Conservation (phyloP, 2,329 filamentous ascomycete genomes). For the Neurospora crassa region DNA sequence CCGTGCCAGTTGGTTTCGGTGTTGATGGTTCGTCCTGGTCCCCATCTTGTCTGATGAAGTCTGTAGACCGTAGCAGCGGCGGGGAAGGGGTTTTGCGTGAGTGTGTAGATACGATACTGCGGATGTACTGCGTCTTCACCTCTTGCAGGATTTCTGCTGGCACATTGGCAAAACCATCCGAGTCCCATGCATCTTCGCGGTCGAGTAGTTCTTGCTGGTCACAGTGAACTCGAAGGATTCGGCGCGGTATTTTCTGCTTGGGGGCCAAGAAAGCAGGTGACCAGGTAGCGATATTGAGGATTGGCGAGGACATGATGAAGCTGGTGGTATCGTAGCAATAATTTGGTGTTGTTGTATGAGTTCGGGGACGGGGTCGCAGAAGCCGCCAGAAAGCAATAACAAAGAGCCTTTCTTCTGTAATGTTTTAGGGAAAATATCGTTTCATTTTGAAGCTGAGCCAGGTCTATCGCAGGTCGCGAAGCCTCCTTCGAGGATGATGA, state of each 20-base stretch:
- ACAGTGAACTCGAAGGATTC: slow-evolving; percentile 24
- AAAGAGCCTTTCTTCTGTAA: background rate
- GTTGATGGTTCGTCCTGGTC: background rate
- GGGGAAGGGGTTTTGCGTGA: background rate
- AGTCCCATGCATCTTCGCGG: slow-evolving; percentile 26
- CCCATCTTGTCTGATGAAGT: background rate
- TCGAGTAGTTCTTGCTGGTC: slow-evolving; percentile 31
- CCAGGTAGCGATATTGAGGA: slow-evolving; percentile 1
- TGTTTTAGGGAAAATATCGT: background rate
- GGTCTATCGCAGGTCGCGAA: background rate
- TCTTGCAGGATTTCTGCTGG: slow-evolving; percentile 25
- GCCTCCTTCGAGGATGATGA: background rate
- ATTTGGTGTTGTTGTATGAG: background rate
- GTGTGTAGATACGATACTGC: background rate
- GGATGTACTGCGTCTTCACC: background rate
- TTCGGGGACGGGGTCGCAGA: background rate
- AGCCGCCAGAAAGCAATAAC: background rate
- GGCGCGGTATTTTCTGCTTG: slow-evolving; percentile 15
- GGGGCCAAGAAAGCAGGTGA: background rate
- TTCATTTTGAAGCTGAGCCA: background rate
- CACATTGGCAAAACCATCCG: slow-evolving; percentile 22
- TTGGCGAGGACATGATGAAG: background rate
- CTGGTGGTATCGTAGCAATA: background rate
- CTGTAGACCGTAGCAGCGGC: background rate
- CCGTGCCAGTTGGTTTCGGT: background rate